Base-by-base conservation (phyloP, 345 rosid species). In the Eutrema japonicum region DNA sequence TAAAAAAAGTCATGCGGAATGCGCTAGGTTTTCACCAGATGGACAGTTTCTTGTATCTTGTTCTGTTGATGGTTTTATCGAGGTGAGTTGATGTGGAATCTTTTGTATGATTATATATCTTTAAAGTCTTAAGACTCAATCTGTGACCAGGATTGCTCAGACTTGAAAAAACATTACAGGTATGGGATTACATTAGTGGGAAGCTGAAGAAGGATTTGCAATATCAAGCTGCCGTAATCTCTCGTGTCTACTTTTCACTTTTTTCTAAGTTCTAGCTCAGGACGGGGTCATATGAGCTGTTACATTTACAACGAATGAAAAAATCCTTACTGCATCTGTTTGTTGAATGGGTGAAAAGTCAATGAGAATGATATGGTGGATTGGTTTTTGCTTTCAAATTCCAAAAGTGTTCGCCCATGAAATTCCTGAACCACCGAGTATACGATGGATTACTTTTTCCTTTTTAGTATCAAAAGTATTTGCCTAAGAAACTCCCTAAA, bases 121-220 rank as follows among this genome's bases (percentile, higher is more conserved):
- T 12, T n/a, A 12, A 41, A 14, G 9, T 57, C 59, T 35, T 42
- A 26, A 49, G 30, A 72, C 43, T 49, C 40, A 43, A 74, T 6
- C 53, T 69, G 58, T 51, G 71, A 40, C 48, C 38, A 64, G 50
- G 75, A 77, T 62, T 74, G 11, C 73, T 66, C 77, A 59, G 33
- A 68, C 72, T 38, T 74, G 65, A 37, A 73, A 54, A 62, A 55
- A 6, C 52, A 41, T 70, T 50, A 53, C 66, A 92, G 98, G 98
- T 96, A 50, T 96, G 99, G 99, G 99, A 96, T 84, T 89, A 96
- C 74, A 71, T 92, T 51, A 96, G 91, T 67, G 99, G 99, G 67
- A 96, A 96, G 85, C 89, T 96, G 79, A 90, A 96, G 87, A 92
- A 92, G 80, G 99, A 96, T 83, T 90, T 96, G 69, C 98, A 89